A percentile compares a stretch with the other conserved stretches of the same genome.
phyloP scores from a whole-genome alignment of 345 rosid genomes.

The Limnanthes douglasii region DNA sequence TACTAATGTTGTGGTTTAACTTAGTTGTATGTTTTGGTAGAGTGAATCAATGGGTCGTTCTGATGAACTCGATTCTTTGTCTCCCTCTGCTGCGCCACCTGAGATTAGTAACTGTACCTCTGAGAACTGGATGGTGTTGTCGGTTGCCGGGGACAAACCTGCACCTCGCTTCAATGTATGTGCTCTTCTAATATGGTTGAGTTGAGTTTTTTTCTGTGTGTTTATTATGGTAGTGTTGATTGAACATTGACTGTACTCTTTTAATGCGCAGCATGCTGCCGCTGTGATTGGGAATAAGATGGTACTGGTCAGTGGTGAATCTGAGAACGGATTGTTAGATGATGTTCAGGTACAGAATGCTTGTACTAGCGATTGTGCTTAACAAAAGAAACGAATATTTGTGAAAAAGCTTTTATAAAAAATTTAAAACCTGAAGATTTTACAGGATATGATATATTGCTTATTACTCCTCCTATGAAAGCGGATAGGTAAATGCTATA shows the following conservation, averaged over 20 bases:
- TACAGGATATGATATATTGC: too few species aligned
- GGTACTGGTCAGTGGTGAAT: conserved; percentile 95
- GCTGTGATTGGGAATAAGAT: conserved; percentile 84
- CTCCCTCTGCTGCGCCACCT: conserved; percentile 28
- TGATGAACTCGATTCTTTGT: conserved; percentile 36
- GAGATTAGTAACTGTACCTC: conserved; percentile 25
- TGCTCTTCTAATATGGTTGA: neutral
- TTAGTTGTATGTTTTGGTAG: neutral
- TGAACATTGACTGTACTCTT: conserved; percentile 1
- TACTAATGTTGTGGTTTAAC: neutral
- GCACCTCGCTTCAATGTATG: conserved; percentile 67
- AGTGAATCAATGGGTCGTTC: conserved; percentile 16
- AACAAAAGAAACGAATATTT: neutral
- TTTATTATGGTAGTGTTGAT: neutral
- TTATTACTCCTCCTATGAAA: too few species aligned
- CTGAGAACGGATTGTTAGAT: conserved; percentile 65
- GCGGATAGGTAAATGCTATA: too few species aligned
- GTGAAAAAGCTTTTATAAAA: neutral
- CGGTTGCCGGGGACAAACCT: conserved; percentile 71
- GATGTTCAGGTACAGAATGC: conserved; percentile 68
- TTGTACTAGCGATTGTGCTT: neutral
- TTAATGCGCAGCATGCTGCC: conserved; percentile 63
- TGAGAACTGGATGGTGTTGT: conserved; percentile 80
- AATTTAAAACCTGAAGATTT: too few species aligned
- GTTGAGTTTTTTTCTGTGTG: neutral